Conservation (phyloP, 176 grass and related monocot genomes). For the Cenchrus americanus region DNA sequence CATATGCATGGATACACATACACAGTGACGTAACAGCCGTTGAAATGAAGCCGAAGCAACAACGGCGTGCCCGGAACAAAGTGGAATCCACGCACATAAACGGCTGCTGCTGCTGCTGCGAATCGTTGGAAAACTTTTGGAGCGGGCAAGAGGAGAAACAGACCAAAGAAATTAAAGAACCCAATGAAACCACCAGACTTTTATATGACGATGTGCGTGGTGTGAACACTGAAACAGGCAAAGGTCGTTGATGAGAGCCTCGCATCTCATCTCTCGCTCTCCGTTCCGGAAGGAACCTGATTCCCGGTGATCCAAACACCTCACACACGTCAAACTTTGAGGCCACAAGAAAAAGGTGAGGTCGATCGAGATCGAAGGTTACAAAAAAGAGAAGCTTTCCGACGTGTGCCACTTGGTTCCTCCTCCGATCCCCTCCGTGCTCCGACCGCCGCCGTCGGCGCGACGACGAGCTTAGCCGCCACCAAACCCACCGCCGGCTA, state of each 20-base stretch:
- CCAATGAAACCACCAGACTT: too few relatives aligned
- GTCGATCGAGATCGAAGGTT: background rate
- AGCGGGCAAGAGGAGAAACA: background rate
- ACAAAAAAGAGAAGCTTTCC: background rate
- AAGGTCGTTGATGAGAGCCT: background rate
- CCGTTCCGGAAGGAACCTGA: constrained; percentile 21
- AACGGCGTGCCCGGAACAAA: background rate
- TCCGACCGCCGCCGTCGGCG: constrained; percentile 18
- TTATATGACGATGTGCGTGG: background rate
- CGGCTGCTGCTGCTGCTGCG: background rate
- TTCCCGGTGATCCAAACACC: background rate
- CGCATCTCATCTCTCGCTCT: constrained; percentile 1
- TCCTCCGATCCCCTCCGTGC: background rate
- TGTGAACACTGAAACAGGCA: constrained; percentile 35
- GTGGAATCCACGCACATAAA: background rate
- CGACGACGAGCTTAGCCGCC: background rate
- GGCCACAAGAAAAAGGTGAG: background rate
- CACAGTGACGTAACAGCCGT: background rate
- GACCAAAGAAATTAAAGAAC: background rate
- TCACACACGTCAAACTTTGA: background rate
- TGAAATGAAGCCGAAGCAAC: background rate
- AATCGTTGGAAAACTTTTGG: constrained; percentile 38
- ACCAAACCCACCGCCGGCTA: background rate
- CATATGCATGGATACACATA: background rate
- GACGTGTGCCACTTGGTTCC: background rate